Base-by-base conservation (phyloP, 495 filamentous ascomycete genomes). In the Friedmanniomyces endolithicus region DNA sequence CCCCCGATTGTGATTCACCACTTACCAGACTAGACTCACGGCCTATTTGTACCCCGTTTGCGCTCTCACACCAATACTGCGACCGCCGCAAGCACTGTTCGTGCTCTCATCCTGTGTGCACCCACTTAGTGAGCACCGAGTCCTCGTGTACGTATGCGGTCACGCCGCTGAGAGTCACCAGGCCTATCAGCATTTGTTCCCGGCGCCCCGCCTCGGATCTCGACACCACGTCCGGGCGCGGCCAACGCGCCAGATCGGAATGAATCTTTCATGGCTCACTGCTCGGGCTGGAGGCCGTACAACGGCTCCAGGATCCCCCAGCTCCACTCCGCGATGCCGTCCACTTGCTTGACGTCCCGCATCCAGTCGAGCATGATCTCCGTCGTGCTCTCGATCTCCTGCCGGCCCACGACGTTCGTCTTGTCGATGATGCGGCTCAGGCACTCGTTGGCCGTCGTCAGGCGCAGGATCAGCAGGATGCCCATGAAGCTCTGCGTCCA, bases 401-500 rank as follows among this genome's bases (percentile, higher is more conserved):
- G 60, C 43, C 74, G 71, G 54, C 62, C 49, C 72, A 79, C 20
- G 65, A 65, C 34, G 67, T 65, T 31, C 11, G 31, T 23, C 71
- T 74, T 56, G 70, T 74, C 50, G 71, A 74, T 57, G 57, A 81
- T 76, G 39, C 69, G 59, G 12, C 63, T 23, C 22, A 82, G 61
- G 34, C 74, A 70, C 9, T 72, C 70, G 51, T 75, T 72, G 41
- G 74, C 71, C 16, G 63, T 67, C 37, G 70, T 75, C 61, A 79
- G 66, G 35, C 77, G 74, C 43, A 81, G 56, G 29, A 81, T 69
- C 19, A 82, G 56, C 25, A 82, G 69, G 16, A 81, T 74, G 2
- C 73, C 73, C 23, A 82, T 68, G 47, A 81, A 70, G 50, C 75
- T 79, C 52, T 80, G 75, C 27, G 74, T 76, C 72, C 79, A 81